These are phyloP conservation scores for Collybia sordida DNA, from an alignment of 768 basidiomycete genomes.

Conservation along the genomic window DNA sequence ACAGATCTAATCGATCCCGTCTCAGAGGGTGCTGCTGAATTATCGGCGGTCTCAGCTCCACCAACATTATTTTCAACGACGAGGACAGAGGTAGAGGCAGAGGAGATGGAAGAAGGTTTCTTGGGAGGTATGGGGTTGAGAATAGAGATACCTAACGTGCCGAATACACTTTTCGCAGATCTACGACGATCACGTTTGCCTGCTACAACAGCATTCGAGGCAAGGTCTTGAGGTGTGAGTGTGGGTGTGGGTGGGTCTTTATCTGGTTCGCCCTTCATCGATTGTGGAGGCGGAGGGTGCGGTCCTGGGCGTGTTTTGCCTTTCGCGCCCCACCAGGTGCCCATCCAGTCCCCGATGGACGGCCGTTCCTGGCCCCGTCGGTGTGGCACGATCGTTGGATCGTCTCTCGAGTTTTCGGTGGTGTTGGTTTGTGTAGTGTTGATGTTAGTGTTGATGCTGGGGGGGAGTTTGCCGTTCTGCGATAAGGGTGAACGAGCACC, in stretches of 20 bases:
- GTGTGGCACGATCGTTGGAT: slow-evolving; percentile 12
- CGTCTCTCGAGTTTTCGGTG: slow-evolving; percentile 2
- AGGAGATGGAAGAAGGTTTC: slow-evolving; percentile 14
- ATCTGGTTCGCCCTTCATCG: slow-evolving; percentile 14
- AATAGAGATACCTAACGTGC: slow-evolving; percentile 68
- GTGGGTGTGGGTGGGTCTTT: slow-evolving; percentile 17
- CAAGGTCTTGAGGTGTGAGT: not conserved
- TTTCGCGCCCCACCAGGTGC: slow-evolving; percentile 64
- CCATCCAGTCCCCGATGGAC: slow-evolving; percentile 74
- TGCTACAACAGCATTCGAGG: slow-evolving; percentile 5
- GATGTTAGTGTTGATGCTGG: too few species aligned
- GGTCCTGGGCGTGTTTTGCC: slow-evolving; percentile 37
- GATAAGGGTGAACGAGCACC: slow-evolving; percentile 1
- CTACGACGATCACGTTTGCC: slow-evolving; percentile 34
- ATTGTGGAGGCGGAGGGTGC: slow-evolving; percentile 13
- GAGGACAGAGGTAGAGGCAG: not conserved
- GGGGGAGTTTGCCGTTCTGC: too few species aligned
- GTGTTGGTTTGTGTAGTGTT: not conserved
- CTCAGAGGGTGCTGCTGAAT: slow-evolving; percentile 20
- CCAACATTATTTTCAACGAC: too few species aligned
- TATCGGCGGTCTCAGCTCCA: slow-evolving; percentile 5
- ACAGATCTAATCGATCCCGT: slow-evolving; percentile 34
- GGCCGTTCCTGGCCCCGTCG: slow-evolving; percentile 46
- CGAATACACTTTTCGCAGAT: slow-evolving; percentile 65
- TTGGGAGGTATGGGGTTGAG: slow-evolving; percentile 46